A percentile compares a stretch with the other conserved stretches of the same genome.
Evolutionary conservation across 805 yeast species (phyloP).

Genomic region (Saturnispora dispora): DNA sequence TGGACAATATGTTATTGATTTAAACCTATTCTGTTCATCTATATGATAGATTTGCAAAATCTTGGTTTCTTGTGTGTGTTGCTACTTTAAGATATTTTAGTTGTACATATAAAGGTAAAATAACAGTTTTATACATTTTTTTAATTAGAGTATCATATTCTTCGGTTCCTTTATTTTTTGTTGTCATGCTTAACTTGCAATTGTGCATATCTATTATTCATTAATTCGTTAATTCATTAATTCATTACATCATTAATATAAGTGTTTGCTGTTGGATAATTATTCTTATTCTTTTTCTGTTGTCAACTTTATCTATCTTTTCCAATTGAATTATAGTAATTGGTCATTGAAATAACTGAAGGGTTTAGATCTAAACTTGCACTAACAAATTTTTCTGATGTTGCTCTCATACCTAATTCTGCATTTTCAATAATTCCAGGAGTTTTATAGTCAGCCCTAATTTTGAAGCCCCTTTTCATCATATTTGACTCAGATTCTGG

Average conservation of each 20-base stretch:
- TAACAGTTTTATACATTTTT: neutral
- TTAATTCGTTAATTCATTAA: constrained; percentile 1
- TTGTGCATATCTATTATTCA: neutral
- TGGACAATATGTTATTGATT: constrained; percentile 11
- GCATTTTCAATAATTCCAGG: constrained; percentile 14
- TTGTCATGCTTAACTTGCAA: neutral
- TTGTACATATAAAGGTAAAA: neutral
- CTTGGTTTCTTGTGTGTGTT: neutral
- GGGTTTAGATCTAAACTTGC: constrained; percentile 25
- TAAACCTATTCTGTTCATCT: neutral
- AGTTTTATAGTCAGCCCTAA: constrained; percentile 20
- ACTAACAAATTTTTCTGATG: constrained; percentile 25
- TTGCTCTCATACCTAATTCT: constrained; percentile 23
- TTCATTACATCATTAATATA: neutral
- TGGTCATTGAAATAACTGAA: constrained; percentile 15
- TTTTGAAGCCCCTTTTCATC: constrained; percentile 18
- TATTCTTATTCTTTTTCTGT: no score
- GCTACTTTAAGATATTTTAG: neutral
- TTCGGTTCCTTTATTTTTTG: neutral
- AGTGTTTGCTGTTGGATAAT: neutral
- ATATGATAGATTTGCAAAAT: no score
- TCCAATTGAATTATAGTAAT: constrained; percentile 12
- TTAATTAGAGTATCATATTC: neutral
- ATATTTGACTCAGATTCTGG: neutral
- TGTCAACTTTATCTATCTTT: neutral